phyloP scores from a whole-genome alignment of 1,284 basidiomycete genomes.

The Ceratobasidium sp. region DNA sequence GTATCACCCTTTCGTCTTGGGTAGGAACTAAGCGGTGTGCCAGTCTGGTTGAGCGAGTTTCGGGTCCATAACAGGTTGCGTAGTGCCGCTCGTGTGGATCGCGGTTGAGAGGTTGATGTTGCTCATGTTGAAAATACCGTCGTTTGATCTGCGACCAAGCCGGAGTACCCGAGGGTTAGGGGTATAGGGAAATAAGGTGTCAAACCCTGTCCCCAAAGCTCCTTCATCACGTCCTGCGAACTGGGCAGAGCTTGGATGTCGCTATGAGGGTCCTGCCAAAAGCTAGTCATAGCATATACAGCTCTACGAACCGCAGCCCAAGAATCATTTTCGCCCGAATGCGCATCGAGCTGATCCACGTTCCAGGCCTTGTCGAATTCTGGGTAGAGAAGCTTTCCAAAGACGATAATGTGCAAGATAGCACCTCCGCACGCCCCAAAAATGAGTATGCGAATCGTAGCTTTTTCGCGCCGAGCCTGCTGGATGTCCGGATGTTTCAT shows the following conservation, averaged over 20 bases:
- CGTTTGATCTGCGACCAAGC: conserved; percentile 71
- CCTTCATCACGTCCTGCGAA: conserved; percentile 75
- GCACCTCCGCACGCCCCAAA: conserved; percentile 83
- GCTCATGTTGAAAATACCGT: conserved; percentile 78
- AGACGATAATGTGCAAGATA: conserved; percentile 92
- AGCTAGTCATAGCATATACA: conserved; percentile 94
- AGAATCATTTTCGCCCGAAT: conserved; percentile 80
- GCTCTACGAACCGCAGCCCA: conserved; percentile 88
- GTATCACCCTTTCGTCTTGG: conserved; percentile 79
- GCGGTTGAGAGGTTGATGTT: conserved; percentile 71
- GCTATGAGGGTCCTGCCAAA: conserved; percentile 87
- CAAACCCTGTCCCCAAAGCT: conserved; percentile 88
- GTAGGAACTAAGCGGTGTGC: conserved; percentile 84
- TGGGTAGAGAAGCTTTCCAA: conserved; percentile 91
- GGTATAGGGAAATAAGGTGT: conserved; percentile 92
- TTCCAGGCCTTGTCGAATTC: conserved; percentile 92
- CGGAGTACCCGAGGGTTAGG: conserved; percentile 78
- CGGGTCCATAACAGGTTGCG: conserved; percentile 60
- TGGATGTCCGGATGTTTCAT: conserved; percentile 97
- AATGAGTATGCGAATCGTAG: conserved; percentile 92
- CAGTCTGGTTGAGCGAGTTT: conserved; percentile 74
- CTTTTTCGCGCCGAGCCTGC: conserved; percentile 96
- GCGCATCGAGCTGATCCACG: conserved; percentile 76
- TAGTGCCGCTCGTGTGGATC: conserved; percentile 80
- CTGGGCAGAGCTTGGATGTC: conserved; percentile 76